Percentiles rank a stretch among this genome's conserved stretches.
Conservation (phyloP, 2,329 filamentous ascomycete genomes). For the Byssochlamys sp. region DNA sequence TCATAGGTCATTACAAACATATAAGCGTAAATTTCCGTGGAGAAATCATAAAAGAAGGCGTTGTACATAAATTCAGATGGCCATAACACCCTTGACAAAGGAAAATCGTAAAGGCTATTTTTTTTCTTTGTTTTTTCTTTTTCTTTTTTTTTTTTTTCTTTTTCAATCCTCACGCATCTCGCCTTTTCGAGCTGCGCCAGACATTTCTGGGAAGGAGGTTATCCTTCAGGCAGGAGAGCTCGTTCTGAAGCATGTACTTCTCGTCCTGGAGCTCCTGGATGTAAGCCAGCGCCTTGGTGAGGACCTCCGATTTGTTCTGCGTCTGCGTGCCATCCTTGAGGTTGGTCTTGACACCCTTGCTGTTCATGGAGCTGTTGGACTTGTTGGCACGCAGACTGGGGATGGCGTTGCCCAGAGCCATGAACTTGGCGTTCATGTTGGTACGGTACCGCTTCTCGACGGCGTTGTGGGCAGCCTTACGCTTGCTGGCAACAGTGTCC, state of each 20-base stretch:
- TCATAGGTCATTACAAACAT: neutral
- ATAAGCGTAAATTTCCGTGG: neutral
- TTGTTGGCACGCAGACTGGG: slow-evolving; percentile 1
- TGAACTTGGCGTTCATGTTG: slow-evolving; percentile 35
- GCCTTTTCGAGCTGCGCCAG: neutral
- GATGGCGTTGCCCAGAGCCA: slow-evolving; percentile 30
- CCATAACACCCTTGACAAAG: neutral
- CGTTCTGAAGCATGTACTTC: slow-evolving; percentile 24
- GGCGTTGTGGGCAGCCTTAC: slow-evolving; percentile 31
- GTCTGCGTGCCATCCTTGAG: slow-evolving; percentile 9
- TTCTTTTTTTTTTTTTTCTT: neutral
- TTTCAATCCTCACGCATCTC: neutral
- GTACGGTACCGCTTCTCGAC: slow-evolving; percentile 35
- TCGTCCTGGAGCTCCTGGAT: slow-evolving; percentile 28
- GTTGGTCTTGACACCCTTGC: slow-evolving; percentile 6
- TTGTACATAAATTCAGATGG: neutral
- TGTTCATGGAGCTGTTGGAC: slow-evolving; percentile 13
- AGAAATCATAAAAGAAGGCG: neutral
- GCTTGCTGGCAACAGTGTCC: slow-evolving; percentile 22
- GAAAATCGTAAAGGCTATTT: neutral
- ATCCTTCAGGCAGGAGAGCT: slow-evolving; percentile 19
- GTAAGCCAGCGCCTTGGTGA: slow-evolving; percentile 27
- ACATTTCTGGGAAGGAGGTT: neutral
- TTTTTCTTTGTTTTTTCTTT: neutral
- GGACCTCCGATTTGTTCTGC: slow-evolving; percentile 30